phyloP scores from a whole-genome alignment of 2,329 filamentous ascomycete species.

The Trichocomaceae sp. region DNA sequence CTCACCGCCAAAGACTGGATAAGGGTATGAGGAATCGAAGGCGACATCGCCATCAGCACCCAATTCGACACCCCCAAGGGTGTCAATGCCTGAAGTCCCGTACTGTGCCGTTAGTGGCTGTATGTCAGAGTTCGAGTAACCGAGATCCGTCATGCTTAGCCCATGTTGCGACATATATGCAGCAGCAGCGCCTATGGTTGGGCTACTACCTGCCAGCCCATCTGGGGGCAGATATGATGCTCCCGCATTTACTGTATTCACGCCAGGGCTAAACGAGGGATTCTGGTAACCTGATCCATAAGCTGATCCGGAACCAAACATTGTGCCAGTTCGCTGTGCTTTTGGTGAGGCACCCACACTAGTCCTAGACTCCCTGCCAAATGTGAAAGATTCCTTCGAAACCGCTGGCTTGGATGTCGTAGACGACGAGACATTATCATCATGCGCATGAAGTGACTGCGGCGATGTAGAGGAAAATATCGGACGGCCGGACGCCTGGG shows the following conservation, averaged over 20 bases:
- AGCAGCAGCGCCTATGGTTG: background rate
- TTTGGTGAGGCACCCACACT: background rate
- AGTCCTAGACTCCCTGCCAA: background rate
- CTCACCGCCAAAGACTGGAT: constrained; percentile 82
- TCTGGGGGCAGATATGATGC: constrained; percentile 5
- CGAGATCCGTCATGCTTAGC: constrained; percentile 19
- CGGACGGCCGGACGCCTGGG: constrained; percentile 25
- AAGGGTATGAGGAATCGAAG: constrained; percentile 43
- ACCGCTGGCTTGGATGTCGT: background rate
- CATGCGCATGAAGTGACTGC: constrained; percentile 19
- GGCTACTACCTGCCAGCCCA: background rate
- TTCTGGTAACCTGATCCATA: constrained; percentile 11
- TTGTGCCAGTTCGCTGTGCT: constrained; percentile 4
- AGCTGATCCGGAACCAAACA: constrained; percentile 21
- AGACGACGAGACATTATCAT: constrained; percentile 4
- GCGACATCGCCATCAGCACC: constrained; percentile 25
- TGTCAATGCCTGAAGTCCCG: constrained; percentile 16
- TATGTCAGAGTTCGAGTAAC: constrained; percentile 8
- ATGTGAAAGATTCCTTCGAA: background rate
- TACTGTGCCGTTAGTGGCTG: background rate
- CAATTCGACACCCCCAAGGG: constrained; percentile 19
- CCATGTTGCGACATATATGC: constrained; percentile 14
- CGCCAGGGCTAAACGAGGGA: constrained; percentile 15
- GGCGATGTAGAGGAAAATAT: constrained; percentile 21
- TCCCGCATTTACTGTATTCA: constrained; percentile 13